Base-by-base conservation (phyloP, 495 filamentous ascomycete species). In the Tuber microsphaerosporum region DNA sequence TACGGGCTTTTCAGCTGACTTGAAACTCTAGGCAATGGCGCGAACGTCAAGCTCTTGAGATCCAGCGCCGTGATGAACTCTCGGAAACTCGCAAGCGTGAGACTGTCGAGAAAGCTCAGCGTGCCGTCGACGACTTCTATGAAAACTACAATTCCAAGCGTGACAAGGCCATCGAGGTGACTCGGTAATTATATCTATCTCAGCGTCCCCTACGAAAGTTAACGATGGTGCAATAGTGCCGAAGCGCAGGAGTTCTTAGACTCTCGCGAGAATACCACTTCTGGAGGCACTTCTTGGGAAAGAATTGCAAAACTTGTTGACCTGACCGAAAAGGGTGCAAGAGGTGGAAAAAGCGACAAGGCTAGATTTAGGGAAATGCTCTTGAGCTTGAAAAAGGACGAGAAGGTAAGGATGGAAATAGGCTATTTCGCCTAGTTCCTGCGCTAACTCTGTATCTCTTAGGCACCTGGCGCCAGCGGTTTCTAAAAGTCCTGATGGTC, bases 141-240 rank as follows among this genome's bases (percentile, higher is more conserved):
- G 93, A 97, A 84, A 97, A 97, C 84, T 99, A 99, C 88, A 97
- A 97, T 86, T 90, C 91, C 83, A 97, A 97, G 86, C 92, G 94
- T 81, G 95, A 98, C 80, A 98, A 98, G 88, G 87, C 85, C 74
- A 89, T 97, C 77, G 88, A 90, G 61, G 91, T 94, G 86, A 93
- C 96, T 45, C 88, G 91, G 81, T 82, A 61, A 7, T 41, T 65
- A 72, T 20, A 46, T 44, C 2, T 44, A 6, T 73, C 68, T 34
- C 10, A 65, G 17, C 56, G 4, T 16, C 7, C 26, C 12, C 26
- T 16, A 34, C 56, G 31, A 34, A 71, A 44, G 72, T 16, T 69
- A 73, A 61, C 31, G 48, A 75, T 70, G 9, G 19, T 26, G 26
- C 46, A 72, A 77, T 45, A 82, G 81, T 76, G 88, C 90, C 80